These are phyloP conservation scores for Yarrowia porcina DNA, from an alignment of 805 yeast species.

Conservation along the genomic window DNA sequence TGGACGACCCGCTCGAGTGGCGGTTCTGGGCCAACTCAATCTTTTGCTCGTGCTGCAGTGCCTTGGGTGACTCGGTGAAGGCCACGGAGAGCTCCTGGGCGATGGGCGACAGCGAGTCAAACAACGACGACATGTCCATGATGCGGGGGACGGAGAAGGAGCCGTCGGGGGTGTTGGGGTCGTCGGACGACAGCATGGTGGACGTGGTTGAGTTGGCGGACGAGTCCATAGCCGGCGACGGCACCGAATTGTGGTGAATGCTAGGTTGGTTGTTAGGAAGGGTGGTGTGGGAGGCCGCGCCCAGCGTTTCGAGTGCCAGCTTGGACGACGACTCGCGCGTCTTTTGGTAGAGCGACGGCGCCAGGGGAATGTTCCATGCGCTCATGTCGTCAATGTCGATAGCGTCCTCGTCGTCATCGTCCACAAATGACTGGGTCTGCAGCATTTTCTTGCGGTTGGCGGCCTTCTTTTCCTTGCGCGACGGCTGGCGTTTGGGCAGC, in stretches of 20 bases:
- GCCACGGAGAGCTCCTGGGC: slow-evolving; percentile 24
- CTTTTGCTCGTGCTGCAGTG: slow-evolving; percentile 16
- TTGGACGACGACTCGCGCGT: slow-evolving; percentile 27
- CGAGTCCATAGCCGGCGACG: slow-evolving; percentile 24
- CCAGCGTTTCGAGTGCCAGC: slow-evolving; percentile 8
- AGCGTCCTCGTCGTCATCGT: slow-evolving; percentile 49
- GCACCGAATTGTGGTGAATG: neutral
- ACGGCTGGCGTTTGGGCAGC: slow-evolving; percentile 7
- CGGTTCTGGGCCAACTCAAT: neutral
- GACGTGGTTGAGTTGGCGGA: slow-evolving; percentile 24
- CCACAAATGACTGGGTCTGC: slow-evolving; percentile 27
- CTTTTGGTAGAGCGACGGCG: slow-evolving; percentile 49
- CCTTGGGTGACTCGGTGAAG: slow-evolving; percentile 22
- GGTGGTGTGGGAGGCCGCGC: slow-evolving; percentile 2
- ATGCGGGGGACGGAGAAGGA: slow-evolving; percentile 18
- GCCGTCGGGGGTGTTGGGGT: slow-evolving; percentile 26
- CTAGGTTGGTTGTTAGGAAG: neutral
- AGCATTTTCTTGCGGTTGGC: neutral
- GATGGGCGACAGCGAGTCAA: slow-evolving; percentile 22
- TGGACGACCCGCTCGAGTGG: neutral
- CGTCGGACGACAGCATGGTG: slow-evolving; percentile 24
- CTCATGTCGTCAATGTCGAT: slow-evolving; percentile 52
- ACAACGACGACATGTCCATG: slow-evolving; percentile 22
- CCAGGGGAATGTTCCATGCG: slow-evolving; percentile 62
- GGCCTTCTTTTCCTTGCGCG: neutral